phyloP scores from a whole-genome alignment of 306 rosid genomes.

The Lathyrus sativus region DNA sequence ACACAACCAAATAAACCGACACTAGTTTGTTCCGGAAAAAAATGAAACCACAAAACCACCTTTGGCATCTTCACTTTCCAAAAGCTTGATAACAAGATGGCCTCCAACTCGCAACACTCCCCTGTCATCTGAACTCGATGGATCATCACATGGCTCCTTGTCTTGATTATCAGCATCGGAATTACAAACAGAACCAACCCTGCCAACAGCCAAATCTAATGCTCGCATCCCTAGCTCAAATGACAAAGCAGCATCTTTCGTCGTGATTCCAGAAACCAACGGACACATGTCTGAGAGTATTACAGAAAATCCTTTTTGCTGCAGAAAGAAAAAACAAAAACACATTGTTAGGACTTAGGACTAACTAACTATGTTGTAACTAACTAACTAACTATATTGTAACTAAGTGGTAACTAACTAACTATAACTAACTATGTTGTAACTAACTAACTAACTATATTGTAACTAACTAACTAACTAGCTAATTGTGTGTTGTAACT shows the following conservation, averaged over 20 bases:
- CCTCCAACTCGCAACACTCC: slow-evolving; percentile 77
- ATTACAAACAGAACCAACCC: slow-evolving; percentile 42
- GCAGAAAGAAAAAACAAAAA: slow-evolving; percentile 37
- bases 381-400: background rate
- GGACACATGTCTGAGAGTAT: slow-evolving; percentile 96
- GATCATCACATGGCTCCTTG: slow-evolving; percentile 34
- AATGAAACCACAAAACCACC: slow-evolving; percentile 46
- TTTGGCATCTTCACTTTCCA: slow-evolving; percentile 85
- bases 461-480: background rate
- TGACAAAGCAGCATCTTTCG: slow-evolving; percentile 78
- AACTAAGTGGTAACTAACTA: too few relatives aligned
- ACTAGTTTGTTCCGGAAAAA: background rate
- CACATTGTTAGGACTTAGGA: background rate
- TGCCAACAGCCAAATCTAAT: slow-evolving; percentile 79
- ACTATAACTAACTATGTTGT: background rate
- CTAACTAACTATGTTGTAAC: background rate
- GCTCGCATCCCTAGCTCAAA: slow-evolving; percentile 84
- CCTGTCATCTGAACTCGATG: slow-evolving; percentile 33
- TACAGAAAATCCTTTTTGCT: slow-evolving; percentile 71
- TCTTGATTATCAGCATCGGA: slow-evolving; percentile 32
- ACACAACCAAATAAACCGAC: slow-evolving; percentile 23
- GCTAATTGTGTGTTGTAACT: background rate
- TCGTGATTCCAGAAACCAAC: slow-evolving; percentile 77
- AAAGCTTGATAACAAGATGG: slow-evolving; percentile 76
- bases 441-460: background rate